Conservation (phyloP, 768 basidiomycete species). For the Scleroderma bovista region DNA sequence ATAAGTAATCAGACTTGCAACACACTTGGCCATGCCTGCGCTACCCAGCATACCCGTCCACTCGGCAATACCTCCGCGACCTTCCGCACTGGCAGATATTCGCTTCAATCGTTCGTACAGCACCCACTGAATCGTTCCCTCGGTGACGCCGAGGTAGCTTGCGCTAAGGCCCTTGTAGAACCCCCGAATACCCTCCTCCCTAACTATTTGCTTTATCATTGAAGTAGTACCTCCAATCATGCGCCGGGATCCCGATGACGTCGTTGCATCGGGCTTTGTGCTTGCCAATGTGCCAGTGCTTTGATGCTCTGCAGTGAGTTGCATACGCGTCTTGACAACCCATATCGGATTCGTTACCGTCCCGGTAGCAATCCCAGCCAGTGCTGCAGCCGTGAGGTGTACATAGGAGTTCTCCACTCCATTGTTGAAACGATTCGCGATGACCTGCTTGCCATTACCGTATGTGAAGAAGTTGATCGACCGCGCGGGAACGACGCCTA, state of each 20-base stretch:
- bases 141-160: conserved; percentile 92
- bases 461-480: conserved; percentile 99
- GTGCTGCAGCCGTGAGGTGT: conserved; percentile 79
- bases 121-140: conserved; percentile 96
- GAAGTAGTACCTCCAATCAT: conserved; percentile 49
- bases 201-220: conserved; percentile 68
- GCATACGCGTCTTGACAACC: conserved; percentile 97
- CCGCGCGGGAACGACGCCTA: conserved; percentile 92
- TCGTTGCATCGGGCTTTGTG: neutral
- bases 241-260: conserved; percentile 13
- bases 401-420: conserved; percentile 79
- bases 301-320: conserved; percentile 47
- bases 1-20: conserved; percentile 94
- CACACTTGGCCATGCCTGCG: conserved; percentile 88
- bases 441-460: conserved; percentile 90
- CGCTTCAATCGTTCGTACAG: conserved; percentile 90
- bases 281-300: conserved; percentile 6
- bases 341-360: conserved; percentile 97
- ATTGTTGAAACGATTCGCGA: conserved; percentile 73
- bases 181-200: conserved; percentile 77
- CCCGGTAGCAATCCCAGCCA: conserved; percentile 82
- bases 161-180: conserved; percentile 96
- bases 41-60: conserved; percentile 85
- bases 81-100: conserved; percentile 49
- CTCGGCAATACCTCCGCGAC: conserved; percentile 50